These are phyloP conservation scores for Sphaerosporella brunnea DNA, from an alignment of 495 filamentous ascomycete species.

Conservation along the genomic window DNA sequence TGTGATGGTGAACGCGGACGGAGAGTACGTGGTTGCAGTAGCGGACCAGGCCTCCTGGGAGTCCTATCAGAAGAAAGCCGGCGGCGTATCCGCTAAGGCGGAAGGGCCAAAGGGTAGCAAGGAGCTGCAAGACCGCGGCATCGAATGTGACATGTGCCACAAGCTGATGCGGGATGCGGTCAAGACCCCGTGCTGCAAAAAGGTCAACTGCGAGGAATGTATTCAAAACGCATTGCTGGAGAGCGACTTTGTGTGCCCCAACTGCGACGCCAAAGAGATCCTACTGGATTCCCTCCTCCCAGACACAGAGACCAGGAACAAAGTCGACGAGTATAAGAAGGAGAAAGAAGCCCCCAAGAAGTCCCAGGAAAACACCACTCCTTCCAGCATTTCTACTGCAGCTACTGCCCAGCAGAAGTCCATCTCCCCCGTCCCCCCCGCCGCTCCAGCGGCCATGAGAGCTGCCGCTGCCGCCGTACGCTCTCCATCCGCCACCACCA, in stretches of 20 bases:
- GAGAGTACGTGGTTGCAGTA: slow-evolving; percentile 87
- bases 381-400: too few species aligned
- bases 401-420: not conserved
- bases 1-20: slow-evolving; percentile 93
- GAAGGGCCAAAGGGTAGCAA: slow-evolving; percentile 62
- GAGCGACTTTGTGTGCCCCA: slow-evolving; percentile 89
- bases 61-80: slow-evolving; percentile 74
- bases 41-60: slow-evolving; percentile 93
- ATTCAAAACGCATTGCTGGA: slow-evolving; percentile 94
- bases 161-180: slow-evolving; percentile 92
- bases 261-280: slow-evolving; percentile 74
- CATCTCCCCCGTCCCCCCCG: not conserved
- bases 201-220: slow-evolving; percentile 97
- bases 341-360: slow-evolving; percentile 38
- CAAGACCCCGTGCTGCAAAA: slow-evolving; percentile 93
- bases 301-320: slow-evolving; percentile 58
- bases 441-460: slow-evolving; percentile 3
- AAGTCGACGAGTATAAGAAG: slow-evolving; percentile 61
- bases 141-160: slow-evolving; percentile 90
- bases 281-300: slow-evolving; percentile 75
- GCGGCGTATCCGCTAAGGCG: slow-evolving; percentile 49
- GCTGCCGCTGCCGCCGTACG: not conserved
- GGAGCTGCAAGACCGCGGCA: slow-evolving; percentile 64
- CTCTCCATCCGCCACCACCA: slow-evolving; percentile 11
- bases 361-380: not conserved